Base-by-base conservation (phyloP, 78 protist genomes). In the Dictyostelium purpureum region DNA sequence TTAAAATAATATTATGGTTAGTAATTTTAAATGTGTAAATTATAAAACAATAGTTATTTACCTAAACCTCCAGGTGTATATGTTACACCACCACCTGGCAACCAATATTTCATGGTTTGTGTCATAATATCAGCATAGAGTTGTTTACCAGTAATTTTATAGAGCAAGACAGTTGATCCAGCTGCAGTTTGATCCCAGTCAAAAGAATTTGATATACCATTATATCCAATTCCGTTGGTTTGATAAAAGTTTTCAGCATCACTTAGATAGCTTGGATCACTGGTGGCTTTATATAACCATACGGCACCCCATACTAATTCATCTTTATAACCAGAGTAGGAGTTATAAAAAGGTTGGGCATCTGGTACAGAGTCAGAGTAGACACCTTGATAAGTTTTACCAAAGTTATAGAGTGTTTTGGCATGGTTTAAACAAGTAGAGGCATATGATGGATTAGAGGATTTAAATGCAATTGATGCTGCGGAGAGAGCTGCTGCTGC, bases 301-400 rank as follows among this genome's bases (percentile, higher is more conserved):
- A 88, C 42, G 14, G 67, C 31, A 49, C 77, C 93, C 93, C 93
- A 88, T 6, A 88, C 93, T 2, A 88, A n/a, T 31, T 88, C 93
- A 74, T 88, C 93, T 4, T 76, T 33, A 37, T 88, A 88, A 7
- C 93, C 93, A 4, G 90, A 82, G 42, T 63, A 88, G 1, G 83
- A 71, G 31, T 88, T 88, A 52, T 88, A 88, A 70, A 76, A 88
- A 0, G 49, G 35, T 21, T 54, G 43, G 42, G 73, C 90, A 24
- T 54, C 45, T 11, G 90, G 42, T 9, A 82, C 77, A 12, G 73
- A 52, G 31, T 37, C 61, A 0, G 79, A 71, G 45, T 88, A 78
- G 35, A 52, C 73, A 31, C 83, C 79, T 49, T 63, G 77, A 31
- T 74, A 65, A 6, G 1, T 78, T 2, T 78, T 79, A 28, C 90